Conservation (phyloP, 1,284 basidiomycete genomes). For the Calocybe gambosa region DNA sequence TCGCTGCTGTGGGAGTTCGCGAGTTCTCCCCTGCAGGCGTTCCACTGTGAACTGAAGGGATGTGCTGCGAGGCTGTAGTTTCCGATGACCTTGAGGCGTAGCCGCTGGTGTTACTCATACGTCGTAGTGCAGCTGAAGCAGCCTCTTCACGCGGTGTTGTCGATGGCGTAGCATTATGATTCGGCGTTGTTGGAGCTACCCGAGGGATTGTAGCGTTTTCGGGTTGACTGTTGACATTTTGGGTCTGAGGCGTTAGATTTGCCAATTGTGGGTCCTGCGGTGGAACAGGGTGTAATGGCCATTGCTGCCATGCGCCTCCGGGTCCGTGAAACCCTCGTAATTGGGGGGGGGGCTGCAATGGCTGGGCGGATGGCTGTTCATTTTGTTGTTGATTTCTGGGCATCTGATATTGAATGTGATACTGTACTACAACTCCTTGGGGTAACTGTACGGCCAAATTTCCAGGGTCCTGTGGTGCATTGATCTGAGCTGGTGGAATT, state of each 20-base stretch:
- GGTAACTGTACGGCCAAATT: slow-evolving; percentile 24
- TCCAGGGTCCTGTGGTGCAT: slow-evolving; percentile 14
- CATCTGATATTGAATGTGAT: slow-evolving; percentile 49
- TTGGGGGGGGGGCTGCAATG: slow-evolving; percentile 35
- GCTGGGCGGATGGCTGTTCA: slow-evolving; percentile 22
- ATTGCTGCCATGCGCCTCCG: slow-evolving; percentile 56
- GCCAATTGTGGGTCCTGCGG: slow-evolving; percentile 2
- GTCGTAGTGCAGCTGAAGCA: slow-evolving; percentile 37
- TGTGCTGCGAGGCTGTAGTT: slow-evolving; percentile 7
- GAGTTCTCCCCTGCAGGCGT: neutral
- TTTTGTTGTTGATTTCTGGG: slow-evolving; percentile 25
- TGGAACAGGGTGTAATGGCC: slow-evolving; percentile 26
- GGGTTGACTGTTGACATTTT: neutral
- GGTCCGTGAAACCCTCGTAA: slow-evolving; percentile 58
- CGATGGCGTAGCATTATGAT: slow-evolving; percentile 14
- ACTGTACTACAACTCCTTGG: slow-evolving; percentile 42
- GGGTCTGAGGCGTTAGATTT: neutral
- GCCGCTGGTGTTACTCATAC: slow-evolving; percentile 19
- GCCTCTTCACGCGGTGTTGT: slow-evolving; percentile 38
- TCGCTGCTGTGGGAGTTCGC: neutral
- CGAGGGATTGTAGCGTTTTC: slow-evolving; percentile 1
- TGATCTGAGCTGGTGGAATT: slow-evolving; percentile 17
- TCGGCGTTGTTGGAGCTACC: neutral
- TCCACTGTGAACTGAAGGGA: slow-evolving; percentile 4
- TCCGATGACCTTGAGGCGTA: slow-evolving; percentile 7